Conservation (phyloP, 2,329 filamentous ascomycete genomes). For the Furcasterigmium furcatum region DNA sequence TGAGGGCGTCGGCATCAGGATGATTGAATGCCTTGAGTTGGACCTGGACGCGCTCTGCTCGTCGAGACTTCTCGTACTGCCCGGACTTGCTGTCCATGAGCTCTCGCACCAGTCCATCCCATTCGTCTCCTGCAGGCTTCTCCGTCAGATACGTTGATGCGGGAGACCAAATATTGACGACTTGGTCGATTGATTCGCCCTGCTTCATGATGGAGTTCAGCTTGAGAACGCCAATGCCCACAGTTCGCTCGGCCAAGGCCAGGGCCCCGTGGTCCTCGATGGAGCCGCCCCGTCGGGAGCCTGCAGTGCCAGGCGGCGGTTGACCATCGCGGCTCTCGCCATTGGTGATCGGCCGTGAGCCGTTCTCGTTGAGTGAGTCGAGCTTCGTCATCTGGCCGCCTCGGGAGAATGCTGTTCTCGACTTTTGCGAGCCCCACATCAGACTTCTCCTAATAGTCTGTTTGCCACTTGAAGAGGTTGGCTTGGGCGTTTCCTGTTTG, state of each 20-base stretch:
- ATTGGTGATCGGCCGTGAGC: conserved; percentile 31
- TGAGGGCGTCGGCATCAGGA: conserved; percentile 73
- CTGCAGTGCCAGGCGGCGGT: conserved; percentile 51
- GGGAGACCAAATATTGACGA: conserved; percentile 75
- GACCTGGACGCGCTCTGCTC: conserved; percentile 74
- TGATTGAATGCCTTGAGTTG: conserved; percentile 76
- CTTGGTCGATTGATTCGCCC: conserved; percentile 69
- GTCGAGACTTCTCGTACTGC: conserved; percentile 68
- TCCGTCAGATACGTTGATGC: conserved; percentile 51
- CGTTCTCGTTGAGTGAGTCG: conserved; percentile 50
- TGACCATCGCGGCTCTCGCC: conserved; percentile 38
- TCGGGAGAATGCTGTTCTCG: conserved; percentile 52
- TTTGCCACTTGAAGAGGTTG: conserved; percentile 35
- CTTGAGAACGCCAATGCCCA: conserved; percentile 75
- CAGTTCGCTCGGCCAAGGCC: conserved; percentile 60
- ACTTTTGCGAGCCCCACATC: conserved; percentile 59
- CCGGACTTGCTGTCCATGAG: conserved; percentile 72
- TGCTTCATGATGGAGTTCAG: conserved; percentile 73
- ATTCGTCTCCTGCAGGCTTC: conserved; percentile 60
- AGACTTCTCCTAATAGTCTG: conserved; percentile 50
- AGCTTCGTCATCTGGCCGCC: conserved; percentile 45
- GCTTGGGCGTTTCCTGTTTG: conserved; percentile 33
- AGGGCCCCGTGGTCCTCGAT: conserved; percentile 29
- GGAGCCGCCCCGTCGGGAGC: conserved; percentile 35
- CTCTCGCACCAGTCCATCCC: conserved; percentile 70